Evolutionary conservation across 305 asterid species (phyloP), one percentile per base, ranked within the genome.

Genomic region (Fraxinus baroniana): DNA sequence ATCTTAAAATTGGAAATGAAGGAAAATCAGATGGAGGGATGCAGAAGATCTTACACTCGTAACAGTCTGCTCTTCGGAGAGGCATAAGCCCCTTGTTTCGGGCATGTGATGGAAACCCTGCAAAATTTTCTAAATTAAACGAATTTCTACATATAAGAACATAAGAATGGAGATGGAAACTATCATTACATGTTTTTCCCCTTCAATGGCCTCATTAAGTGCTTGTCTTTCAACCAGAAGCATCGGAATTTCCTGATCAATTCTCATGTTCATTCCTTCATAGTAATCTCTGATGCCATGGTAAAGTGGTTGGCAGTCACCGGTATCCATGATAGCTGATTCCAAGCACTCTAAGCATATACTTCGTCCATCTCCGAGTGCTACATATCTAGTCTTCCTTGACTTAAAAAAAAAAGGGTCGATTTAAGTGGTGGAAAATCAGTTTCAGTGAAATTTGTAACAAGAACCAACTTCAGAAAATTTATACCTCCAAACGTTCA

Each of bases 21-120:
- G 9, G 70, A 77, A 77, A 77, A 28, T 15, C 30, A 78, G 15
- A 71, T 28, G 74, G 55, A 82, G 36, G 3, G 66, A 60, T 15
- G 78, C 36, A 35, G 77, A 83, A 78, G 78, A 36, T 64, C 97
- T 87, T 90, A 94, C 98, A 80, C 97, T 92, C 71, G 95, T 87
- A 77, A 94, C 97, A 3, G 98, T 93, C 88, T 94, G 98, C 92
- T 96, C 99, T 85, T 96, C 99, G 2, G 99, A 94, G 77, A 96
- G 92, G 89, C 99, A 96, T 79, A 96, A 84, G 18, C 99, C 98
- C 87, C 98, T 87, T 10, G 99, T 96, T 86, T 94, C 99, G 22
- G 99, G 99, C 95, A 91, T 90, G 91, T 96, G 98, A 90, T 92
- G 98, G 81, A 93, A 87, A 55, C 98, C 99, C 99, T 96, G 92